phyloP scores from a whole-genome alignment of 164 flowering plant species.

The Macadamia tetraphylla region DNA sequence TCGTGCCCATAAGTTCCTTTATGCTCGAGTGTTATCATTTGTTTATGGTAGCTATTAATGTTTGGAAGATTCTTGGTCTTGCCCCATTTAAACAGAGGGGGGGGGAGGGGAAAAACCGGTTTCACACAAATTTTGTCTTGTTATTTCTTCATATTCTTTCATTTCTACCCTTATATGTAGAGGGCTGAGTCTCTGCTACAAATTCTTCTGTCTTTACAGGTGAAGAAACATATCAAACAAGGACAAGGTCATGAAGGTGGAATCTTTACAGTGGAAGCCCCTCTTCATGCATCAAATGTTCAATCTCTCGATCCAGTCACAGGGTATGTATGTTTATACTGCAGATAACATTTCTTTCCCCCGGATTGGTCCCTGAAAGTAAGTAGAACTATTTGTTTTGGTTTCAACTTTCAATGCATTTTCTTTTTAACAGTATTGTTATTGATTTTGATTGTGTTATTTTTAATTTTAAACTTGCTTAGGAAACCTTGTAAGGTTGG shows the following conservation, averaged over 20 bases:
- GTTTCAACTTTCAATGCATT: neutral
- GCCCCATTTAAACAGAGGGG: no score
- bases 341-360: neutral
- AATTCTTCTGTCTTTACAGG: conserved; percentile 35
- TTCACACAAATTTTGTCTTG: neutral
- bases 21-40: neutral
- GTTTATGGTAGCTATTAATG: no score
- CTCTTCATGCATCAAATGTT: conserved; percentile 93
- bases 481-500: conserved; percentile 89
- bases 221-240: conserved; percentile 87
- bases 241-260: conserved; percentile 98
- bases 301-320: conserved; percentile 83
- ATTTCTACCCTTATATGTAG: neutral
- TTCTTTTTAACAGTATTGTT: neutral
- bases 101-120: no score
- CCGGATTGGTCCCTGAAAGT: no score
- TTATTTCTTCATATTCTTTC: neutral
- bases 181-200: neutral
- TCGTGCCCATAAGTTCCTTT: neutral
- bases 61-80: no score
- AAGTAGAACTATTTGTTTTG: neutral
- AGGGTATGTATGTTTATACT: conserved; percentile 39
- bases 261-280: conserved; percentile 93
- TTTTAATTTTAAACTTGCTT: conserved; percentile 9
- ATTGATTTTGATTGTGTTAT: no score